Conservation (phyloP, 2,329 filamentous ascomycete genomes). For the Juglanconis oblonga region DNA sequence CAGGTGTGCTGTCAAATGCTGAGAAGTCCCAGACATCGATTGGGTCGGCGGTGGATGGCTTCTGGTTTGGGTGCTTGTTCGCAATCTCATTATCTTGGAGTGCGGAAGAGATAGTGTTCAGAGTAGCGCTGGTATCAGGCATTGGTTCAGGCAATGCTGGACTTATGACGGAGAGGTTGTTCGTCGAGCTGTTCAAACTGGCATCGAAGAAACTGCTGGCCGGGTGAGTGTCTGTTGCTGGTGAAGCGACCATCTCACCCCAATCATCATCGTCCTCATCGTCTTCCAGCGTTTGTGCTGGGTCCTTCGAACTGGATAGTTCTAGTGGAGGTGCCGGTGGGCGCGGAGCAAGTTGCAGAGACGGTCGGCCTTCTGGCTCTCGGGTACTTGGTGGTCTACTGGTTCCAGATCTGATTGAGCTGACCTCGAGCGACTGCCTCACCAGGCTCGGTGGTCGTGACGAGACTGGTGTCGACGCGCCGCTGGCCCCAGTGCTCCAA, state of each 20-base stretch:
- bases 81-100: not conserved
- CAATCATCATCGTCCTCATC: conserved; percentile 54
- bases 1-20: conserved; percentile 11
- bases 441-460: conserved; percentile 11
- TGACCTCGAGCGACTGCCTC: conserved; percentile 11
- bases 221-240: conserved; percentile 19
- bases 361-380: conserved; percentile 7
- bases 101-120: not conserved
- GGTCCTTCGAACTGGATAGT: not conserved
- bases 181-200: not conserved
- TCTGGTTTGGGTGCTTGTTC: not conserved
- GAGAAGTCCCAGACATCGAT: conserved; percentile 16
- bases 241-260: conserved; percentile 57
- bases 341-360: conserved; percentile 4
- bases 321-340: not conserved
- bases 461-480: conserved; percentile 12
- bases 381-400: not conserved
- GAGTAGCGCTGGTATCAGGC: not conserved
- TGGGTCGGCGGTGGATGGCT: not conserved
- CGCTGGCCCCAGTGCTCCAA: conserved; percentile 13
- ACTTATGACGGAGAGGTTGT: not conserved
- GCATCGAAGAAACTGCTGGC: conserved; percentile 7
- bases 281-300: not conserved
- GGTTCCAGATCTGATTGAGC: not conserved
- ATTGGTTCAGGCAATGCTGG: not conserved